phyloP scores from a whole-genome alignment of 23 red algal genomes.

The Gracilaria caudata region DNA sequence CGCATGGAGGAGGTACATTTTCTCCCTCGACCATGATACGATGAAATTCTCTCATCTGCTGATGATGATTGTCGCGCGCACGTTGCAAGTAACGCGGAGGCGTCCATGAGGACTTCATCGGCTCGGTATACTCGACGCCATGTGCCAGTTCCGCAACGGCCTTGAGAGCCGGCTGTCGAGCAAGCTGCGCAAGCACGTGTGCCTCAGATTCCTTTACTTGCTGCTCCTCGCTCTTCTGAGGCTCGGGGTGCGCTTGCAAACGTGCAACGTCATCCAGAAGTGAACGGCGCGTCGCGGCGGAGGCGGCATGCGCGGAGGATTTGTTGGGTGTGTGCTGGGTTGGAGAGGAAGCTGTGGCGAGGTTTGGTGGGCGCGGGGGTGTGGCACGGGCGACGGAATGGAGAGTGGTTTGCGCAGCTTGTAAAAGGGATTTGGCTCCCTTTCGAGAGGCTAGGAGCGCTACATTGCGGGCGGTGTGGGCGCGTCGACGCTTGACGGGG shows the following conservation, averaged over 20 bases:
- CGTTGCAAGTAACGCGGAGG: slow-evolving; percentile 66
- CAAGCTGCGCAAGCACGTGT: slow-evolving; percentile 71
- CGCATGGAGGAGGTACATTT: slow-evolving; percentile 74
- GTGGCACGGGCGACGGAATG: neutral
- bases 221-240: slow-evolving; percentile 39
- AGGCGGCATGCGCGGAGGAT: neutral
- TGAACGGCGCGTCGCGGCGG: neutral
- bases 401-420: slow-evolving; percentile 12
- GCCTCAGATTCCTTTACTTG: slow-evolving; percentile 62
- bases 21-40: slow-evolving; percentile 78
- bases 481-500: slow-evolving; percentile 60
- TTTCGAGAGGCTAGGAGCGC: slow-evolving; percentile 1
- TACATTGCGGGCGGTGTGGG: slow-evolving; percentile 12
- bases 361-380: neutral
- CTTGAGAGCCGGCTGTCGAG: slow-evolving; percentile 68
- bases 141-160: slow-evolving; percentile 79
- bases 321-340: neutral
- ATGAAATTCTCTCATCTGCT: slow-evolving; percentile 57
- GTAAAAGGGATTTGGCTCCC: slow-evolving; percentile 26
- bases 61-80: slow-evolving; percentile 42
- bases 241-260: neutral
- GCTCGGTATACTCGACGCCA: slow-evolving; percentile 81
- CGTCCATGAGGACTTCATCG: slow-evolving; percentile 70
- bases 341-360: neutral
- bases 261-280: slow-evolving; percentile 55